Evolutionary conservation across 2,329 filamentous ascomycete species (phyloP), one percentile per base, ranked within the genome.

Genomic region (Aspergillus fumigatus): DNA sequence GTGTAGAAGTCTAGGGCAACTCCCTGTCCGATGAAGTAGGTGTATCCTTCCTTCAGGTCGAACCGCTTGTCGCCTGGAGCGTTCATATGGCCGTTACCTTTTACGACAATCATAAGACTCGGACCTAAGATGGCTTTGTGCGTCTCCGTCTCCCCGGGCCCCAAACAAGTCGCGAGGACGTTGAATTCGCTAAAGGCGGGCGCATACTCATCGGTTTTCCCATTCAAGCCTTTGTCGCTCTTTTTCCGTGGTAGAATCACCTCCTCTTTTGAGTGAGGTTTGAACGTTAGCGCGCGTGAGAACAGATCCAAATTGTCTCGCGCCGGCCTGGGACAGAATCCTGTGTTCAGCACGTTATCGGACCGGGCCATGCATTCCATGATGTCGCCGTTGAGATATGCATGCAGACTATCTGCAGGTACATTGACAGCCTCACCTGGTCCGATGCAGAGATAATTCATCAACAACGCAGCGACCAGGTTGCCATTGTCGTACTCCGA

Each of bases 341-440:
- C 88, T 0, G 83, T 84, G 70, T 89, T 89, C 51, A 92, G 77
- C 1, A 92, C 88, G 56, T 90, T 90, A 75, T 91, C 86, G 21
- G 81, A 85, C 7, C 87, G 81, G 1, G 88, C 88, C 88, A 91
- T 91, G 73, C 88, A 90, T 71, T 91, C 88, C 63, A 91, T 84
- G 52, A 91, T 89, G 67, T 90, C 84, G 3, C 88, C 88, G 3
- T 81, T 81, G 0, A 91, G 76, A 66, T 90, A 91, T 0, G 88
- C 88, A 66, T 91, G 87, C 53, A 90, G 88, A 4, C 86, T 87
- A 61, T 90, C 87, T 0, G 87, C 86, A 0, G 87, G 88, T 17
- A 91, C 87, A 68, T 83, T 89, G 52, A 91, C 80, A 8, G 84
- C 82, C 52, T 90, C 83, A 17, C 88, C 88, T 0, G 86, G 79